Evolutionary conservation across 768 basidiomycete species (phyloP).

Genomic region (Trametes meyenii): DNA sequence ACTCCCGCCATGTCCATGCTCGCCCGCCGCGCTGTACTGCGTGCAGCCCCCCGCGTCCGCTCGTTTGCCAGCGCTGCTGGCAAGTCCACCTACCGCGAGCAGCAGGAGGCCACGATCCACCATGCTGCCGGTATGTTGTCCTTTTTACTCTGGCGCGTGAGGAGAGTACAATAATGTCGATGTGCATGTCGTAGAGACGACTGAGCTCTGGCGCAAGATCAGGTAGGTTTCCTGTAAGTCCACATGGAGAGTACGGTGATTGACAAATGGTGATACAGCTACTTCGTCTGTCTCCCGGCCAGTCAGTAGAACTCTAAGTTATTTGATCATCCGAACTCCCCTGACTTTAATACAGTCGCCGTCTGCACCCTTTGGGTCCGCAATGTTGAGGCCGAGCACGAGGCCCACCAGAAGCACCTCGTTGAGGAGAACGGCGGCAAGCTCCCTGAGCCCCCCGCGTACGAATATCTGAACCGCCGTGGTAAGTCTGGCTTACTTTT

Average conservation of each 20-base stretch:
- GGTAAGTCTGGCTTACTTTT: constrained; percentile 23
- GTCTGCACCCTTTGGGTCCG: constrained; percentile 47
- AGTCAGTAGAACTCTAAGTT: constrained; percentile 49
- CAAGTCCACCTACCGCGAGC: constrained; percentile 24
- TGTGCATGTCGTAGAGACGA: constrained; percentile 55
- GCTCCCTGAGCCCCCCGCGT: constrained; percentile 71
- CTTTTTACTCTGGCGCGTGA: not conserved
- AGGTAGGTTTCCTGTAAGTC: constrained; percentile 50
- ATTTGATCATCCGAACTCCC: not conserved
- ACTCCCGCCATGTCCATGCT: constrained; percentile 39
- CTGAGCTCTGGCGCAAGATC: constrained; percentile 86
- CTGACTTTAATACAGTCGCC: constrained; percentile 23
- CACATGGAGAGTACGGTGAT: not conserved
- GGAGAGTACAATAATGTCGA: constrained; percentile 10
- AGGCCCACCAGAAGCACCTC: constrained; percentile 69
- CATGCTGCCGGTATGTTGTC: constrained; percentile 32
- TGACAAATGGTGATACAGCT: constrained; percentile 43
- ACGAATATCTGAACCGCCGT: constrained; percentile 77
- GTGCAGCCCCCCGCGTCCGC: constrained; percentile 42
- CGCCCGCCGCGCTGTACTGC: constrained; percentile 51
- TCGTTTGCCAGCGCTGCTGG: constrained; percentile 31
- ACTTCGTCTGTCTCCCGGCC: constrained; percentile 73
- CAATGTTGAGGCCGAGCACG: constrained; percentile 63
- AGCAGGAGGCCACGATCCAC: constrained; percentile 27
- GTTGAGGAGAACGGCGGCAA: constrained; percentile 73